Percentiles rank a stretch among this genome's conserved stretches.
phyloP scores from a whole-genome alignment of 148 eudicot species.

The Gaultheria prostrata region DNA sequence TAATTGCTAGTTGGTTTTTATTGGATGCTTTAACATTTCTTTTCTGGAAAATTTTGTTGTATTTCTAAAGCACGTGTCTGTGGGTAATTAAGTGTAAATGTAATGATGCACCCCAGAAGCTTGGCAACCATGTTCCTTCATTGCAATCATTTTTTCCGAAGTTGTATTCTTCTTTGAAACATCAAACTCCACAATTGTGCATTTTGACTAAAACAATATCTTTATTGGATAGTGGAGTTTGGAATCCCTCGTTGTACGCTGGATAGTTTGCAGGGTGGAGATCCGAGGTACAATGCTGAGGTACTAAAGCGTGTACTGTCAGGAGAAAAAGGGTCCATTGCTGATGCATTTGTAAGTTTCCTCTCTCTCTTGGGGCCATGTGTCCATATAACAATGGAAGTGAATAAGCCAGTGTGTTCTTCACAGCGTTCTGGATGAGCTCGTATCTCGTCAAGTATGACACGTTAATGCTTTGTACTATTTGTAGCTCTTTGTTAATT shows the following conservation, averaged over 20 bases:
- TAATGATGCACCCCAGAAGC: not conserved
- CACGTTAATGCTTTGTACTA: not conserved
- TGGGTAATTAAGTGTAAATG: not conserved
- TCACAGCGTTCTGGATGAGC: not conserved
- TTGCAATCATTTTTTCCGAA: not conserved
- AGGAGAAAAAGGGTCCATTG: slow-evolving; percentile 35
- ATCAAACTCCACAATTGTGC: not conserved
- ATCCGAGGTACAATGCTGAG: slow-evolving; percentile 85
- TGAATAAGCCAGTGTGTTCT: not conserved
- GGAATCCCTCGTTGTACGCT: slow-evolving; percentile 90
- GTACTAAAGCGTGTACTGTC: not conserved
- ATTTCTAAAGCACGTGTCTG: not conserved
- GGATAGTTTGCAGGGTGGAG: slow-evolving; percentile 82
- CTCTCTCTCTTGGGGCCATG: not conserved
- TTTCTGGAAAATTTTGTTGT: not conserved
- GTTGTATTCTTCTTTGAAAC: not conserved
- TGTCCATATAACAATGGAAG: not conserved
- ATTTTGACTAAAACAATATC: slow-evolving; percentile 10
- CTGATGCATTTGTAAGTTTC: slow-evolving; percentile 35
- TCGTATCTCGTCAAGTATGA: not conserved
- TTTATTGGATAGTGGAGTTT: slow-evolving; percentile 66
- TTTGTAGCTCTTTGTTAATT: not conserved
- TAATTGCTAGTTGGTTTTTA: no score
- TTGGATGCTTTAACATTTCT: no score
- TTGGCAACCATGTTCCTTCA: not conserved